Base-by-base conservation (phyloP, 225 moss, liverwort and hornwort genomes). In the Ulota crispa region DNA sequence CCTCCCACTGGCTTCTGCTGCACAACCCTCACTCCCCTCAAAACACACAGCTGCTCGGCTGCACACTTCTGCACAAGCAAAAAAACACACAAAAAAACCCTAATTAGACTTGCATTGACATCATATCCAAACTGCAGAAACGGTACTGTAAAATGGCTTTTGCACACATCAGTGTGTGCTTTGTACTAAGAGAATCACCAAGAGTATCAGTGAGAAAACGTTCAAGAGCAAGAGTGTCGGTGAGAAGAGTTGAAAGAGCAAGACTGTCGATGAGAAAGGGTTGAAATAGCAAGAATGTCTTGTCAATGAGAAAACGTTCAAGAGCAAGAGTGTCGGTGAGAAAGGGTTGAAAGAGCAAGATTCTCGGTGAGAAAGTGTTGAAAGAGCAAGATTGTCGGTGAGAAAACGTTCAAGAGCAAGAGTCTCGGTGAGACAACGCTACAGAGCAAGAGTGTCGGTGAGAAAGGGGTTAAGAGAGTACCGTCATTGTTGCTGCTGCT, bases 1-100 rank as follows among this genome's bases (percentile, higher is more conserved):
- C 89, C 73, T 89, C 14, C 88, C 79, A 88, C 85, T 78, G 19
- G 80, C 81, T 70, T 90, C 88, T 30, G 70, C 87, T 79, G 74
- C 86, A 64, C 79, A 68, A 72, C 52, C 81, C 15, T 41, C 86
- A 68, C 53, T 76, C 45, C 69, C 79, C n/a, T 88, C 85, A 64
- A 83, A 86, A 85, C 72, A 83, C 18, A 83, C 86, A 64, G 67
- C 70, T 78, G 78, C 12, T 74, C 63, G 83, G 64, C 85, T 81
- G 74, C 85, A 85, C 24, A 79, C 82, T 42, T 42, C 77, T 90
- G 77, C 55, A 69, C 70, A 67, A 14, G 56, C 31, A n/a, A 20
- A 18, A 50, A 50, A 50, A 68, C 14, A 12, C 23, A 42, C 2
- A 68, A 42, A 23, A 81, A 47, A 50, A 7, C 45, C 32, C 19